phyloP scores from a whole-genome alignment of 2,329 filamentous ascomycete genomes.

The Emericellopsis cladophorae region DNA sequence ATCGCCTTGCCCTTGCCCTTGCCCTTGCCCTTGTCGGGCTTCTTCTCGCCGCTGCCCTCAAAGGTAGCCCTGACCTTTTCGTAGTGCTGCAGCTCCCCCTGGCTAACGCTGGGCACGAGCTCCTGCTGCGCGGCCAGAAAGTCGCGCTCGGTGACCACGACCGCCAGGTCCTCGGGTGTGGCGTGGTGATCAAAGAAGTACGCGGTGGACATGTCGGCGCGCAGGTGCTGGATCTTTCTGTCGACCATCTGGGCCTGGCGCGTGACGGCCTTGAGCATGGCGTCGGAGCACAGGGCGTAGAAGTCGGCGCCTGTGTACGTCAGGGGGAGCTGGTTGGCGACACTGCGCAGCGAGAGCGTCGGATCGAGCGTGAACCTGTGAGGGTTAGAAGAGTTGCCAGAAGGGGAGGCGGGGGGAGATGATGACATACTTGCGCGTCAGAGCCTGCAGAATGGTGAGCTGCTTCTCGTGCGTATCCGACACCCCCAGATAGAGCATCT shows the following conservation, averaged over 20 bases:
- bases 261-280: constrained; percentile 97
- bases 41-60: constrained; percentile 43
- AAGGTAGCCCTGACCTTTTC: constrained; percentile 73
- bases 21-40: constrained; percentile 27
- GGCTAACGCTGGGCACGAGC: constrained; percentile 85
- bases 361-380: constrained; percentile 73
- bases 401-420: no score
- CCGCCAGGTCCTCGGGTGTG: constrained; percentile 67
- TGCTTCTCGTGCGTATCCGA: constrained; percentile 97
- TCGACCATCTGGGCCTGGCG: constrained; percentile 78
- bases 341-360: constrained; percentile 57
- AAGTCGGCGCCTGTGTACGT: constrained; percentile 97
- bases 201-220: constrained; percentile 56
- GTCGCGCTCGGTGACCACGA: constrained; percentile 81
- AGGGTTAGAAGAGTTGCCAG: neutral
- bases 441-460: constrained; percentile 80
- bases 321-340: constrained; percentile 73
- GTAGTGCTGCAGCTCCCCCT: constrained; percentile 85
- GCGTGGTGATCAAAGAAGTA: constrained; percentile 95
- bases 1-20: constrained; percentile 20
- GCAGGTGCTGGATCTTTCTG: constrained; percentile 59
- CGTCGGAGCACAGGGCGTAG: constrained; percentile 92
- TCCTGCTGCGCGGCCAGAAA: constrained; percentile 48
- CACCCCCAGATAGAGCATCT: constrained; percentile 95
- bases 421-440: constrained; percentile 94